A percentile compares a stretch with the other conserved stretches of the same genome.
phyloP scores from a whole-genome alignment of 2,329 filamentous ascomycete species.

The Epichloe sylvatica region DNA sequence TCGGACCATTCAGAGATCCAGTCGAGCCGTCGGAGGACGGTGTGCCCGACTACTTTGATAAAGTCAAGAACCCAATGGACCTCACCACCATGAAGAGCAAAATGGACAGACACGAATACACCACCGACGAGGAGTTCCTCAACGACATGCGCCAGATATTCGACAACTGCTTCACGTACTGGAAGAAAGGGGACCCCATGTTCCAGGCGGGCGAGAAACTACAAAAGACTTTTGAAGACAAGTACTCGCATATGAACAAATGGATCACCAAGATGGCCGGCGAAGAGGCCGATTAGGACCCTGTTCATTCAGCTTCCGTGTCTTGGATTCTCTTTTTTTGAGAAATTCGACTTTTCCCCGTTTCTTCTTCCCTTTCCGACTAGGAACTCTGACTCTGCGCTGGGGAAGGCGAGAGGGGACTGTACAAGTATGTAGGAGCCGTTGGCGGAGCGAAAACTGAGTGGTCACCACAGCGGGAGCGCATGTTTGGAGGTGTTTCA shows the following conservation, averaged over 20 bases:
- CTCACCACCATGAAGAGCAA: constrained; percentile 45
- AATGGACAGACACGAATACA: constrained; percentile 41
- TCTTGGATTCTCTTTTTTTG: too few species aligned
- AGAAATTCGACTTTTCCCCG: too few species aligned
- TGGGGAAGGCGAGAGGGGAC: too few species aligned
- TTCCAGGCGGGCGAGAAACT: constrained; percentile 42
- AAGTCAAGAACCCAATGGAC: constrained; percentile 49
- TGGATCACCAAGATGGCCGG: constrained; percentile 41
- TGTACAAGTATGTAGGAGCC: too few species aligned
- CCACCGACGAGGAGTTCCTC: constrained; percentile 37
- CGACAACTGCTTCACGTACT: constrained; percentile 50
- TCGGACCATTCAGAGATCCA: constrained; percentile 46
- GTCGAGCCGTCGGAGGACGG: constrained; percentile 43
- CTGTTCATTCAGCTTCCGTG: neutral
- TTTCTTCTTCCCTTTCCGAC: neutral
- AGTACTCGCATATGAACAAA: constrained; percentile 44
- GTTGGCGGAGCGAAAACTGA: too few species aligned
- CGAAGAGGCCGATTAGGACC: constrained; percentile 17
- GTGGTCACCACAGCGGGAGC: too few species aligned
- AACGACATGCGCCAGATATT: constrained; percentile 49
- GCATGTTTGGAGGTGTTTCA: too few species aligned
- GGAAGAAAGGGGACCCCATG: constrained; percentile 41
- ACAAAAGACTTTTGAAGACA: constrained; percentile 44
- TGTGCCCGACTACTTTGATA: constrained; percentile 47
- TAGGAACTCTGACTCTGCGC: too few species aligned